Base-by-base conservation (phyloP, 805 yeast species). In the Candida nitratophila region DNA sequence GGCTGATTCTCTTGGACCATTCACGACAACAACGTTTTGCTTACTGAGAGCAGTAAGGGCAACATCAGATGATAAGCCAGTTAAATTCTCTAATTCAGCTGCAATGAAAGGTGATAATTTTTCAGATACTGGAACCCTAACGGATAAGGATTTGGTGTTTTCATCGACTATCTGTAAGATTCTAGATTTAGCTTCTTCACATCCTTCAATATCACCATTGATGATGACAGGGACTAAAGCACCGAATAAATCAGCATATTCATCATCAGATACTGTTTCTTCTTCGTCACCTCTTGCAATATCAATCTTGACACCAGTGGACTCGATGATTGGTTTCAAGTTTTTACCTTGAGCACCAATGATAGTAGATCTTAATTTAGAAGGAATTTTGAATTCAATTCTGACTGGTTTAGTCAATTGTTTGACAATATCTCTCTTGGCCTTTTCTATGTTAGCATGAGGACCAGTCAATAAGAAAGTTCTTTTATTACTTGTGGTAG, bases 271-370 rank as follows among this genome's bases (percentile, higher is more conserved):
- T 3, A 43, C 34, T 6, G 40, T 20, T 19, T 39, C 50, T 54
- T 47, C 37, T n/a, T 48, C 50, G 29, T 49, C 48, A 21, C 50
- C 52, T 39, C 53, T 64, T 7, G 80, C 83, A 55, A 90, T 81
- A 54, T 86, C 86, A 52, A 90, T 78, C 52, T 73, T 84, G 43
- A 81, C 81, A 41, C 78, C 82, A 40, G 86, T 75, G 32, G 74
- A 69, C 43, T 75, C 83, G 40, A 85, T 73, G 50, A 90, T 86
- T 46, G 93, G 90, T 61, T 80, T 86, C 64, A 90, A 77, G 48
- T 73, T 83, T 54, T 74, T 76, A 60, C 98, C 98, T 60, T 83
- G 86, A 37, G 90, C 74, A 47, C 98, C 98, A 65, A 90, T 90
- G 46, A 90, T 77, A 41, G 77, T 75, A 8, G 95, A 75, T 64